Conservation (phyloP, 2,329 filamentous ascomycete species). For the Colletotrichum aenigma region DNA sequence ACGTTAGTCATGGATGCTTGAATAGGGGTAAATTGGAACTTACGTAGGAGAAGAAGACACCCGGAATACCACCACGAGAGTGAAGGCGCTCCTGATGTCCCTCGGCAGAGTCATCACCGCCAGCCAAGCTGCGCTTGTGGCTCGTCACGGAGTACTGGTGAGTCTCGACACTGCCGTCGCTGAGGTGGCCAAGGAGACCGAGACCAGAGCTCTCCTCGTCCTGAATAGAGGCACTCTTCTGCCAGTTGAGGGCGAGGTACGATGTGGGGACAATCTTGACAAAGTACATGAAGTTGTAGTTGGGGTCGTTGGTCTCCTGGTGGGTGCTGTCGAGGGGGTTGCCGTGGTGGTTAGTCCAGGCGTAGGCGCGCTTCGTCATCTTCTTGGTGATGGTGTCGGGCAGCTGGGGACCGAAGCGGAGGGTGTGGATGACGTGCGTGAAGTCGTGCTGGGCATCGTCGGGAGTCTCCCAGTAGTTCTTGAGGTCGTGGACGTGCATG, state of each 20-base stretch:
- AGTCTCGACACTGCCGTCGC: constrained; percentile 87
- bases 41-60: constrained; percentile 98
- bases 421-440: constrained; percentile 83
- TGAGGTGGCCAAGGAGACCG: constrained; percentile 69
- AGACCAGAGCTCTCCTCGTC: constrained; percentile 63
- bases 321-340: constrained; percentile 86
- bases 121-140: constrained; percentile 86
- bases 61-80: constrained; percentile 89
- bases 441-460: constrained; percentile 80
- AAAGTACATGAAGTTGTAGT: constrained; percentile 99
- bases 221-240: constrained; percentile 55
- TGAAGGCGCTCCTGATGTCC: constrained; percentile 93
- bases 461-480: constrained; percentile 86
- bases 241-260: constrained; percentile 91
- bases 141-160: constrained; percentile 98
- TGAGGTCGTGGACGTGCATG: constrained; percentile 96
- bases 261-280: constrained; percentile 97
- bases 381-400: constrained; percentile 72
- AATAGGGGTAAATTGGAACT: constrained; percentile 40
- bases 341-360: constrained; percentile 87
- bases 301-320: constrained; percentile 80
- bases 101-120: constrained; percentile 83
- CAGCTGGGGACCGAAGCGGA: constrained; percentile 92
- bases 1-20: constrained; percentile 22
- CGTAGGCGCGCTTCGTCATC: constrained; percentile 53